Percentiles rank a stretch among this genome's conserved stretches.
phyloP scores from a whole-genome alignment of 2,329 filamentous ascomycete species.

The Penicillium concentricum region DNA sequence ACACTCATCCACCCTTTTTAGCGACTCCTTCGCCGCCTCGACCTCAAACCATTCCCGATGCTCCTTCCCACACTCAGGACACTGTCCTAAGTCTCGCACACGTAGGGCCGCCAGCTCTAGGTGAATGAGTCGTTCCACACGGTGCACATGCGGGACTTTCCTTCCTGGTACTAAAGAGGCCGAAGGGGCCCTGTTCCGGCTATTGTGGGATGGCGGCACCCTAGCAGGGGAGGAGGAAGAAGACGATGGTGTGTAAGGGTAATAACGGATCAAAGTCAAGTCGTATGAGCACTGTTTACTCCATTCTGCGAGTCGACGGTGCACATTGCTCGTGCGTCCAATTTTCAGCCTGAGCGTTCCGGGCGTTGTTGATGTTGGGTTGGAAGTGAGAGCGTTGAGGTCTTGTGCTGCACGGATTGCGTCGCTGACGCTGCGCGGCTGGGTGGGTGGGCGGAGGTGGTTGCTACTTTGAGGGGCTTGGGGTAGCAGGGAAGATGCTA shows the following conservation, averaged over 20 bases:
- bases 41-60: conserved; percentile 97
- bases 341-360: conserved; percentile 68
- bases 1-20: conserved; percentile 69
- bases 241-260: conserved; percentile 64
- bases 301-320: conserved; percentile 90
- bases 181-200: background rate
- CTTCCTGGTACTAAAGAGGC: conserved; percentile 40
- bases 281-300: conserved; percentile 87
- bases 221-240: conserved; percentile 20
- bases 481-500: conserved; percentile 61
- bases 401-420: conserved; percentile 39
- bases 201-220: background rate
- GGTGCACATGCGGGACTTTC: conserved; percentile 81
- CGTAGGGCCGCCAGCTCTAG: conserved; percentile 69
- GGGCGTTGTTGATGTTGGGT: conserved; percentile 31
- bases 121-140: conserved; percentile 87
- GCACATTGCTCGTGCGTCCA: conserved; percentile 74
- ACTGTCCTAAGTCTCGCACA: conserved; percentile 61
- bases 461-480: conserved; percentile 31
- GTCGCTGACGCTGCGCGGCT: conserved; percentile 36
- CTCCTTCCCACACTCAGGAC: conserved; percentile 74
- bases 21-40: conserved; percentile 67
- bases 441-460: conserved; percentile 19
- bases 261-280: conserved; percentile 83
- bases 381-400: conserved; percentile 31